A percentile compares a stretch with the other conserved stretches of the same genome.
phyloP scores from a whole-genome alignment of 2,329 filamentous ascomycete species.

The Pyrenochaeta sp. region DNA sequence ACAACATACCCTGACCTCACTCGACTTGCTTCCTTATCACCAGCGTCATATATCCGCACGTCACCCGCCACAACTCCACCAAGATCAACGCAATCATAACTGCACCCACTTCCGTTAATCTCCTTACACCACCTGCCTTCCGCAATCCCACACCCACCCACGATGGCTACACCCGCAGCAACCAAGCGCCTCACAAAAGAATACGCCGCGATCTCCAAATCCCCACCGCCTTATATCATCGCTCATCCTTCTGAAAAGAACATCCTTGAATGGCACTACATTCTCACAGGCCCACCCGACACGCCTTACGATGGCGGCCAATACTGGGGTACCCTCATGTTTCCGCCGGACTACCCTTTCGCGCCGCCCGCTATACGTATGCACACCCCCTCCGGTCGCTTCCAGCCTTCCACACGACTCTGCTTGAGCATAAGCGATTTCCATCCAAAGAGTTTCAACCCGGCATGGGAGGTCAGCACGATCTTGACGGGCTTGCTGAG shows the following conservation, averaged over 20 bases:
- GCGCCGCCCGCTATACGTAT: conserved; percentile 97
- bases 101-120: conserved; percentile 1
- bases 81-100: background rate
- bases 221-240: conserved; percentile 86
- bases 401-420: conserved; percentile 89
- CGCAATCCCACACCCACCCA: conserved; percentile 11
- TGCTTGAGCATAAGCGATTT: conserved; percentile 98
- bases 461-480: conserved; percentile 96
- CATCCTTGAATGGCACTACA: conserved; percentile 95
- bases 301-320: conserved; percentile 95
- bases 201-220: conserved; percentile 72
- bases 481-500: conserved; percentile 93
- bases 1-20: background rate
- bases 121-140: conserved; percentile 4
- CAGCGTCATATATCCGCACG: background rate
- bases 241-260: conserved; percentile 91
- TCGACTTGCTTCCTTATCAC: conserved; percentile 11
- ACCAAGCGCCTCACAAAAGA: conserved; percentile 65
- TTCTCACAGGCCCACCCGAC: conserved; percentile 91
- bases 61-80: background rate
- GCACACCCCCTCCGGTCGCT: conserved; percentile 96
- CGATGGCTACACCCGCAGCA: conserved; percentile 52
- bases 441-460: conserved; percentile 97
- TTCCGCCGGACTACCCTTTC: conserved; percentile 96
- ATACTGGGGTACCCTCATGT: conserved; percentile 97